A percentile compares a stretch with the other conserved stretches of the same genome.
Evolutionary conservation across 2,329 filamentous ascomycete genomes (phyloP).

Genomic region (Didymella pinodella): DNA sequence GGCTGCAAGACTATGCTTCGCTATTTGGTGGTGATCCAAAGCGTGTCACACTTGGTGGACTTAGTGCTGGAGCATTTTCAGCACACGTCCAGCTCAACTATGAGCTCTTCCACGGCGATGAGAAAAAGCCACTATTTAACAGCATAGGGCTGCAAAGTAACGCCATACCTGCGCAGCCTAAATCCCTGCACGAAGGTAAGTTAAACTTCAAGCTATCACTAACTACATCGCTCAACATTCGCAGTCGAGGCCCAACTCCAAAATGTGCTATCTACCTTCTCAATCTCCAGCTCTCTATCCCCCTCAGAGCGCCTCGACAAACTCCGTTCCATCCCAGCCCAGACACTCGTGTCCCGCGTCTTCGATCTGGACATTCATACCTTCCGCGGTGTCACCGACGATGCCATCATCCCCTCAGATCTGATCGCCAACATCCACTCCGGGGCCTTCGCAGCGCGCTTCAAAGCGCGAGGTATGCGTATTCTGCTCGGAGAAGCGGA

Average conservation of each 20-base stretch:
- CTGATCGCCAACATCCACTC: constrained; percentile 10
- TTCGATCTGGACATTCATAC: constrained; percentile 15
- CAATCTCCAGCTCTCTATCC: background rate
- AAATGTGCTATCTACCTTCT: constrained; percentile 8
- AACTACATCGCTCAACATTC: background rate
- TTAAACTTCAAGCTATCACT: no score
- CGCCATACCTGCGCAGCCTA: constrained; percentile 20
- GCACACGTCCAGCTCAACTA: constrained; percentile 16
- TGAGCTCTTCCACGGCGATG: constrained; percentile 11
- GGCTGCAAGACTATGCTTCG: constrained; percentile 8
- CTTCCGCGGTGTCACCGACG: constrained; percentile 17
- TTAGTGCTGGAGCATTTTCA: constrained; percentile 17
- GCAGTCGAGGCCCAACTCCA: constrained; percentile 11
- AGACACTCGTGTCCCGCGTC: constrained; percentile 3
- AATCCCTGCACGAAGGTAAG: constrained; percentile 9
- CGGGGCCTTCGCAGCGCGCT: constrained; percentile 10
- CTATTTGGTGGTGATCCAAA: constrained; percentile 6
- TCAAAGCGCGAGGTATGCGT: constrained; percentile 14
- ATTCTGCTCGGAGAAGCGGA: constrained; percentile 16
- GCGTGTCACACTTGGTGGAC: constrained; percentile 7
- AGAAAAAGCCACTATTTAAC: constrained; percentile 7
- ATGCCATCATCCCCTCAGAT: constrained; percentile 7
- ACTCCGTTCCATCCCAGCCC: constrained; percentile 9
- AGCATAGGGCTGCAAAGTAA: constrained; percentile 17
- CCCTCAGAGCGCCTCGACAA: constrained; percentile 4